A percentile compares a stretch with the other conserved stretches of the same genome.
These are phyloP conservation scores for Cucurbita maxima DNA, from an alignment of 306 rosid species.

Conservation along the genomic window DNA sequence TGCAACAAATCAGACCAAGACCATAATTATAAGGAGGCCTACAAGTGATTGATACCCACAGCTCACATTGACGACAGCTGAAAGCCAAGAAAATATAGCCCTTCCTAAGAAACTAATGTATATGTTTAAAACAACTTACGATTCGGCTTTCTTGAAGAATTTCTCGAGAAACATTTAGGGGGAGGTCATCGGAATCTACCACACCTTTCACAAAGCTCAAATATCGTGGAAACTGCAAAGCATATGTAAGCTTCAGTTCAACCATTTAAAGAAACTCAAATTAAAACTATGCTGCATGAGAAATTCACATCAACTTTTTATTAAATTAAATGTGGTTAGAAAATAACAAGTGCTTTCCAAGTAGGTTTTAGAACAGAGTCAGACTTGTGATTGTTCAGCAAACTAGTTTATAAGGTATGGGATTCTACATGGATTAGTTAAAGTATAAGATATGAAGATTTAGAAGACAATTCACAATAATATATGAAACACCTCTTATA, in stretches of 20 bases:
- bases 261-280: neutral
- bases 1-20: no score
- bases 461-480: neutral
- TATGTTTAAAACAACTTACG: slow-evolving; percentile 28
- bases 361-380: neutral
- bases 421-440: neutral
- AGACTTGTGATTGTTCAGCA: neutral
- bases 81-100: neutral
- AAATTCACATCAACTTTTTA: neutral
- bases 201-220: slow-evolving; percentile 96
- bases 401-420: neutral
- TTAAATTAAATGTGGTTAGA: neutral
- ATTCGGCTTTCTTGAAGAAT: slow-evolving; percentile 99
- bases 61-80: neutral
- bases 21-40: no score
- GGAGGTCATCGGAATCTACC: slow-evolving; percentile 90
- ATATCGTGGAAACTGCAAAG: slow-evolving; percentile 87
- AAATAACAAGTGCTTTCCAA: neutral
- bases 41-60: no score
- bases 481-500: neutral
- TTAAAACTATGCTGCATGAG: neutral
- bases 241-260: neutral
- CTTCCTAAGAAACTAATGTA: neutral
- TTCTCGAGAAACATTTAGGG: slow-evolving; percentile 91
- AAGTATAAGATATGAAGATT: neutral